Evolutionary conservation across 2,329 filamentous ascomycete species (phyloP).

Genomic region (Periconia digitata): DNA sequence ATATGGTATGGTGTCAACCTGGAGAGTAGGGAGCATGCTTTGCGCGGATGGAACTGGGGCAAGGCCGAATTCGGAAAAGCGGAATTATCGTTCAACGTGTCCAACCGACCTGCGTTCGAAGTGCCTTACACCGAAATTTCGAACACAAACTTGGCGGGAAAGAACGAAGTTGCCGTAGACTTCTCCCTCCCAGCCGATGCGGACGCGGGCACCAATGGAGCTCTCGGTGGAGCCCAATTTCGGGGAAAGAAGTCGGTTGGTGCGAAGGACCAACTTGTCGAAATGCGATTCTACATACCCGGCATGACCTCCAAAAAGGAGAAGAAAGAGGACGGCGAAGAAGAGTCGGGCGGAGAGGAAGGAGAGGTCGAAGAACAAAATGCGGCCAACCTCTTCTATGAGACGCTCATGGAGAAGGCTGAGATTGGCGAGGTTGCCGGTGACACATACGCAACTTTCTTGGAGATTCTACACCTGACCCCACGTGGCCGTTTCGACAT

Average conservation of each 20-base stretch:
- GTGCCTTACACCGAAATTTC: conserved; percentile 96
- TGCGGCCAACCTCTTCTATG: conserved; percentile 95
- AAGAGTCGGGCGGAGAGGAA: conserved; percentile 47
- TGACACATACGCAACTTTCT: conserved; percentile 95
- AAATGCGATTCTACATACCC: conserved; percentile 99
- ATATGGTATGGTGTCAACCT: conserved; percentile 95
- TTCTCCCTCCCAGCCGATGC: conserved; percentile 77
- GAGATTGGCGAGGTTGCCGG: conserved; percentile 99
- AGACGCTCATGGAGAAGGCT: conserved; percentile 96
- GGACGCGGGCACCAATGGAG: conserved; percentile 72
- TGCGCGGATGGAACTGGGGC: conserved; percentile 99
- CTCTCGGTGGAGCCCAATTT: conserved; percentile 70
- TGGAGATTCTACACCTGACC: conserved; percentile 95
- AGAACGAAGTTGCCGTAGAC: conserved; percentile 96
- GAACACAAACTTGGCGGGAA: conserved; percentile 95
- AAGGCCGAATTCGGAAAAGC: conserved; percentile 96
- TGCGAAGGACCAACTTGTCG: conserved; percentile 88
- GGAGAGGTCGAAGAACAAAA: conserved; percentile 78
- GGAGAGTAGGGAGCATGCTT: conserved; percentile 88
- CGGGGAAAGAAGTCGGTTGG: conserved; percentile 89
- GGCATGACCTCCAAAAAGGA: conserved; percentile 73
- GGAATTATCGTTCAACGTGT: conserved; percentile 93
- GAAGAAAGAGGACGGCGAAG: conserved; percentile 73
- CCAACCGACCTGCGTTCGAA: conserved; percentile 94
- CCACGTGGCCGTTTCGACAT: conserved; percentile 99